Base-by-base conservation (phyloP, 192 early-diverging fungal genomes). In the Helicostylum pulchrum region DNA sequence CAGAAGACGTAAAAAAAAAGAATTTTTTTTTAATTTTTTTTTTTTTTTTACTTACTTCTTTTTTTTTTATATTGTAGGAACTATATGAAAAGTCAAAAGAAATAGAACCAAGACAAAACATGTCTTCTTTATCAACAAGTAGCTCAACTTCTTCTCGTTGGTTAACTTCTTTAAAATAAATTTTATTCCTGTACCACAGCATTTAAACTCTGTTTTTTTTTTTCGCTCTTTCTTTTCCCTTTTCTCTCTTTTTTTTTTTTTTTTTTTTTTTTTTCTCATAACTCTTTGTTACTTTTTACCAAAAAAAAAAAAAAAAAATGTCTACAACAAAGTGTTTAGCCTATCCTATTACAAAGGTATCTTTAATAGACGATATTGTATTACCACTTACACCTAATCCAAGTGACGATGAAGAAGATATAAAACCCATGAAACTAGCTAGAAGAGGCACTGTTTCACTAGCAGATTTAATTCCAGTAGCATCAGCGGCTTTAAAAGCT, bases 1-100 rank as follows among this genome's bases (percentile, higher is more conserved):
- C 64, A 23, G 70, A 72, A 58, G 64, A 61, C 58, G 70, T 62
- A 72, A 32, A 59, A n/a, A 31, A 55, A 55, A 30, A 55, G 15
- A 53, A 32, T 39, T 39, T 39, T 39, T 39, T 6, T 48, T 15
- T 47, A 19, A 0, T 47, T 47, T 47, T 47, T 15, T 47, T 47
- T 15, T 19, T 47, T 17, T 47, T 12, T 45, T 31, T 54, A 54
- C 32, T 54, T 54, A n/a, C 14, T 34, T 34, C 31, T 32, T n/a
- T n/a, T n/a, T 53, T 51, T 51, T 51, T 51, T 7, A 20, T 53
- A 17, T 2, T 34, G 17, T 54, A 54, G 53, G 53, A 54, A 54
- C 30, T 26, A 12, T 54, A 54, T 54, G 53, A 54, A 31, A 54
- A 17, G 31, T 54, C 53, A 54, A 54, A 32, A n/a, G 23, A 32